Evolutionary conservation across 495 filamentous ascomycete species (phyloP).

Genomic region (Poronia punctata): DNA sequence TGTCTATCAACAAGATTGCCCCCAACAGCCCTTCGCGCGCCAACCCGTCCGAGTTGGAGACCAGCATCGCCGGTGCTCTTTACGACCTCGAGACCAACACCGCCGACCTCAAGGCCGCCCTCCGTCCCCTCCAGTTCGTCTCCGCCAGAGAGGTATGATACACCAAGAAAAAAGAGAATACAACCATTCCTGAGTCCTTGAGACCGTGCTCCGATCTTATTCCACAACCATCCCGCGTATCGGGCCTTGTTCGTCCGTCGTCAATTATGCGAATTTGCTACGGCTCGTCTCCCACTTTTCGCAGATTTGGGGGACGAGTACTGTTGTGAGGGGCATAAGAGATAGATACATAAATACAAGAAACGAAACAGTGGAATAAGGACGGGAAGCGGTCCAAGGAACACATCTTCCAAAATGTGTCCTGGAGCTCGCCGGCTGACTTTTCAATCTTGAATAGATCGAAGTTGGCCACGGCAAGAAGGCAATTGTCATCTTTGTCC

Average conservation of each 20-base stretch:
- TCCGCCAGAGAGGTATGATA: slow-evolving; percentile 94
- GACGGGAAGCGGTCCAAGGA: slow-evolving; percentile 64
- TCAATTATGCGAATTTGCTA: slow-evolving; percentile 7
- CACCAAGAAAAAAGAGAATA: too few species aligned
- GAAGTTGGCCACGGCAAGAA: slow-evolving; percentile 99
- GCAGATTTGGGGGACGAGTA: slow-evolving; percentile 7
- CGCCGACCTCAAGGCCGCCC: slow-evolving; percentile 83
- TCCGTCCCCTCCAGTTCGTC: slow-evolving; percentile 94
- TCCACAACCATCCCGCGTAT: slow-evolving; percentile 26
- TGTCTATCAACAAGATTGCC: slow-evolving; percentile 93
- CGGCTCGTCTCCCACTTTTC: slow-evolving; percentile 13
- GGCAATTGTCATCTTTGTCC: slow-evolving; percentile 99
- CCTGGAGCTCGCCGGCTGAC: slow-evolving; percentile 61
- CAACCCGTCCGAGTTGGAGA: slow-evolving; percentile 92
- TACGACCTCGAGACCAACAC: slow-evolving; percentile 98
- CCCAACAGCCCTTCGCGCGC: slow-evolving; percentile 88
- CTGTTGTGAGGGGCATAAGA: slow-evolving; percentile 17
- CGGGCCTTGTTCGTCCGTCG: slow-evolving; percentile 14
- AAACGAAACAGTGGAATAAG: slow-evolving; percentile 50
- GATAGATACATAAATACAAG: slow-evolving; percentile 26
- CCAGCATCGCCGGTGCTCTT: slow-evolving; percentile 85
- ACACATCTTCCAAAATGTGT: slow-evolving; percentile 25
- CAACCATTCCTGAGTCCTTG: slow-evolving; percentile 17
- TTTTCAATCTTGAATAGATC: slow-evolving; percentile 70
- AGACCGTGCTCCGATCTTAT: slow-evolving; percentile 27